These are phyloP conservation scores for Mycena venus DNA, from an alignment of 768 basidiomycete genomes.

Conservation along the genomic window DNA sequence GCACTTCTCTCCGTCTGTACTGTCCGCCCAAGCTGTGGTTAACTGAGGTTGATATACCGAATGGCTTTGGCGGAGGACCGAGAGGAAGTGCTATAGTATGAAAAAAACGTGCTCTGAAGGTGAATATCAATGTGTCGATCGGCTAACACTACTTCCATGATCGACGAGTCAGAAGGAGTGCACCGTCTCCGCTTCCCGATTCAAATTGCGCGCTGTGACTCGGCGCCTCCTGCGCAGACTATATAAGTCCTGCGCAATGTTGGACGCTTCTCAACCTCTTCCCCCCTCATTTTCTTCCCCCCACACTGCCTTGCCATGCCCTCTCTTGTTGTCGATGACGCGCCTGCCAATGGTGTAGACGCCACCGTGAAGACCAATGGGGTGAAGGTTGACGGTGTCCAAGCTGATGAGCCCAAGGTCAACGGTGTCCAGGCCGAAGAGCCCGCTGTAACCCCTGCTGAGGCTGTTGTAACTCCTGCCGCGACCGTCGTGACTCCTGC, in stretches of 20 bases:
- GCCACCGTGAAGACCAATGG: background rate
- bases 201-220: constrained; percentile 16
- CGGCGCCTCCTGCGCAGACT: background rate
- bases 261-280: constrained; percentile 1
- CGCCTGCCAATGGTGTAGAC: constrained; percentile 6
- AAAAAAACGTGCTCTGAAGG: no score
- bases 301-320: background rate
- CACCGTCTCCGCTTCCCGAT: background rate
- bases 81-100: no score
- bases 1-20: no score
- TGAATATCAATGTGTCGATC: background rate
- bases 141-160: background rate
- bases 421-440: constrained; percentile 13
- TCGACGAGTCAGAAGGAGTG: background rate
- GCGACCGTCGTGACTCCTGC: background rate
- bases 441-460: background rate
- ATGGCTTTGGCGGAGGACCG: background rate
- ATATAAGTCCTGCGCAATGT: background rate
- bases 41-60: background rate
- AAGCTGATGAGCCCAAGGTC: constrained; percentile 5
- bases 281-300: background rate
- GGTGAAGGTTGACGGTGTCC: constrained; percentile 8
- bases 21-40: no score
- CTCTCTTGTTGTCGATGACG: background rate
- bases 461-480: background rate